Evolutionary conservation across 768 basidiomycete species (phyloP).

Genomic region (Cyclocybe aegerita): DNA sequence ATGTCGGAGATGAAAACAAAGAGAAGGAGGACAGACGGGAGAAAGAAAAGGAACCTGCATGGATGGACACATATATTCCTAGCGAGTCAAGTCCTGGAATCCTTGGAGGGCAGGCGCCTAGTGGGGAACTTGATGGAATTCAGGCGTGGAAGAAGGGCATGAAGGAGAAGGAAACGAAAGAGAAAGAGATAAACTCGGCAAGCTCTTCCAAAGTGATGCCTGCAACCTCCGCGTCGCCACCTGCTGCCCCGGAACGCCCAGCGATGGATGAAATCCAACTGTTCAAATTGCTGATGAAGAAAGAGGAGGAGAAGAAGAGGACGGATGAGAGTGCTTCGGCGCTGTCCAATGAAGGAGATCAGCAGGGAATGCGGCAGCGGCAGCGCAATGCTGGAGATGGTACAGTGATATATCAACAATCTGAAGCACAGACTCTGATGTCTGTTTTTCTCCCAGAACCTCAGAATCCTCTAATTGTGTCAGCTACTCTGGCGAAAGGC

Average conservation of each 20-base stretch:
- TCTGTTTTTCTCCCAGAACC: too few relatives aligned
- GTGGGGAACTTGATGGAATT: constrained; percentile 78
- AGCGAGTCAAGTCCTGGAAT: constrained; percentile 55
- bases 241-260: constrained; percentile 17
- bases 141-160: constrained; percentile 87
- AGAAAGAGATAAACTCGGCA: constrained; percentile 13
- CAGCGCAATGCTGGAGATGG: not conserved
- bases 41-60: constrained; percentile 85
- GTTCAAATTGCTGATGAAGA: constrained; percentile 82
- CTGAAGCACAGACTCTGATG: too few relatives aligned
- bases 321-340: constrained; percentile 16
- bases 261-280: constrained; percentile 80
- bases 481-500: too few relatives aligned
- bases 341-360: too few relatives aligned
- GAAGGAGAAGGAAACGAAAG: constrained; percentile 57
- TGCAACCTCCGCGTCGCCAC: constrained; percentile 2
- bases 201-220: constrained; percentile 3
- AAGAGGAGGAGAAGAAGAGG: constrained; percentile 57
- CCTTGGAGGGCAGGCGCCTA: constrained; percentile 55
- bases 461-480: too few relatives aligned
- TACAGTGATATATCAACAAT: too few relatives aligned
- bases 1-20: constrained; percentile 38
- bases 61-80: constrained; percentile 90
- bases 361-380: not conserved
- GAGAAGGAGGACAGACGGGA: constrained; percentile 54